Conservation (phyloP, 140 eudicot genomes). For the Flaveria floridana region DNA sequence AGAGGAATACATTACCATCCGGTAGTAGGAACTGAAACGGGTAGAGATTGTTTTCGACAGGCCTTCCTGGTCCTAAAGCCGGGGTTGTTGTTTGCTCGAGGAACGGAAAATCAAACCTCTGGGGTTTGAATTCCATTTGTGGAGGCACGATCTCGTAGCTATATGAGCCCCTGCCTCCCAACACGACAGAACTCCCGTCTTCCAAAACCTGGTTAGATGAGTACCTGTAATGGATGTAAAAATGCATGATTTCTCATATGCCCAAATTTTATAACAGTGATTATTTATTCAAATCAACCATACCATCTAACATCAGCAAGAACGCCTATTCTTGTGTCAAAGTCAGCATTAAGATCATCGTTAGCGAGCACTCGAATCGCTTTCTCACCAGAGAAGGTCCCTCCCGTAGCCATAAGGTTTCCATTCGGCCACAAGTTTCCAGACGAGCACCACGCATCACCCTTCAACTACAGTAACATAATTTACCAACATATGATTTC, state of each 20-base stretch:
- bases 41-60: constrained; percentile 67
- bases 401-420: constrained; percentile 65
- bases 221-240: constrained; percentile 37
- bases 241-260: constrained; percentile 13
- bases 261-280: background rate
- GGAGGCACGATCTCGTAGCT: constrained; percentile 62
- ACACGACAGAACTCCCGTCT: constrained; percentile 46
- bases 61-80: constrained; percentile 24
- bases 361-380: constrained; percentile 41
- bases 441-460: constrained; percentile 85
- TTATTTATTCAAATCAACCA: background rate
- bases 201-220: constrained; percentile 45
- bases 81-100: constrained; percentile 50
- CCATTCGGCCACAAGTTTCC: constrained; percentile 65
- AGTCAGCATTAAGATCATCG: constrained; percentile 38
- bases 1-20: constrained; percentile 64
- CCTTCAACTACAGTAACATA: constrained; percentile 35
- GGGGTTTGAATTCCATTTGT: constrained; percentile 23
- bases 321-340: constrained; percentile 32
- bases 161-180: constrained; percentile 63
- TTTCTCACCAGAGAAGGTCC: constrained; percentile 43
- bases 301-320: constrained; percentile 67
- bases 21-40: constrained; percentile 68
- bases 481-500: too few relatives aligned
- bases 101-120: constrained; percentile 41